These are phyloP conservation scores for Apiospora pterosperma DNA, from an alignment of 2,329 filamentous ascomycete genomes.

Conservation along the genomic window DNA sequence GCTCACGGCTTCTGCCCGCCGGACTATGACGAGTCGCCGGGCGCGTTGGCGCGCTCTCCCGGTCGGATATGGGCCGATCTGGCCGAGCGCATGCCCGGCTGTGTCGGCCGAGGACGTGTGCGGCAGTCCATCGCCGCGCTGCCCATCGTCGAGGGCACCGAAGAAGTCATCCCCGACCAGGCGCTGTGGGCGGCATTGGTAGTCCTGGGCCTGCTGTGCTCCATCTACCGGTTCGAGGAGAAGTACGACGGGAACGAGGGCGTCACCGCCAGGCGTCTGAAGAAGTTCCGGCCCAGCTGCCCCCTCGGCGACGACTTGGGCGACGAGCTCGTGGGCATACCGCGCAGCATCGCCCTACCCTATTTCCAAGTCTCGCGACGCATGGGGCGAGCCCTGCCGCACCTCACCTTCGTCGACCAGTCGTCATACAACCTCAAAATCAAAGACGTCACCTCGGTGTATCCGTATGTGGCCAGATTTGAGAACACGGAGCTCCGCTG, in stretches of 20 bases:
- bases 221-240: slow-evolving; percentile 51
- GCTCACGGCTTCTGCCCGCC: slow-evolving; percentile 50
- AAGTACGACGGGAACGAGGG: slow-evolving; percentile 50
- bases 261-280: slow-evolving; percentile 28
- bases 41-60: slow-evolving; percentile 42
- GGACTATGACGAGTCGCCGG: slow-evolving; percentile 46
- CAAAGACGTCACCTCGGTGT: slow-evolving; percentile 42
- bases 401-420: slow-evolving; percentile 51
- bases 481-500: slow-evolving; percentile 52
- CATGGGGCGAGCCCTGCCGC: slow-evolving; percentile 49
- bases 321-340: slow-evolving; percentile 47
- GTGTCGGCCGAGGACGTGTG: slow-evolving; percentile 46
- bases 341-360: slow-evolving; percentile 44
- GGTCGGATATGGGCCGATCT: slow-evolving; percentile 54
- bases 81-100: slow-evolving; percentile 51
- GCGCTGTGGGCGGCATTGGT: slow-evolving; percentile 53
- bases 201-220: slow-evolving; percentile 48
- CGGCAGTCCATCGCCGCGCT: slow-evolving; percentile 46
- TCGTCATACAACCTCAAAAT: slow-evolving; percentile 51
- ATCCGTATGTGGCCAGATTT: slow-evolving; percentile 48
- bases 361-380: slow-evolving; percentile 48
- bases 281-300: slow-evolving; percentile 32
- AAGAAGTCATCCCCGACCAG: slow-evolving; percentile 46
- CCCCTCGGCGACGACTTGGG: slow-evolving; percentile 49
- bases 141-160: slow-evolving; percentile 44